phyloP scores from a whole-genome alignment of 305 asterid genomes.

The Plantago rigida region DNA sequence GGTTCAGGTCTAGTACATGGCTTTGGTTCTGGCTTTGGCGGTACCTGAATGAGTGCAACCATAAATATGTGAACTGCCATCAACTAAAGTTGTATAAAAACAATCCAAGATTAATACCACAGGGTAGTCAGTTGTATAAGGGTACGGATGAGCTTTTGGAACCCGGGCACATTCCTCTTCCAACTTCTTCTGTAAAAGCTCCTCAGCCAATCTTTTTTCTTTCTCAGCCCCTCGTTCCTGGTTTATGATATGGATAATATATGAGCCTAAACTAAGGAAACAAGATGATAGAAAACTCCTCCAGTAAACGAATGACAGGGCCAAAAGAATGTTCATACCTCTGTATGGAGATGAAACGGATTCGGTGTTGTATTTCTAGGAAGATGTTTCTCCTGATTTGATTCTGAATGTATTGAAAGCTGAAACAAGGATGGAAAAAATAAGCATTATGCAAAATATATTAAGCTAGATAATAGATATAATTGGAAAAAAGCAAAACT shows the following conservation, averaged over 20 bases:
- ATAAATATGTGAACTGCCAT: neutral
- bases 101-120: constrained; percentile 39
- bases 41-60: constrained; percentile 41
- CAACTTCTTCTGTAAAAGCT: constrained; percentile 53
- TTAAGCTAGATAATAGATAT: no score
- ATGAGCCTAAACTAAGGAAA: constrained; percentile 6
- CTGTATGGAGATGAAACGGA: constrained; percentile 83
- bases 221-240: constrained; percentile 89
- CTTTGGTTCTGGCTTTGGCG: constrained; percentile 83
- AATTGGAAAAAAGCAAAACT: neutral
- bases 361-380: constrained; percentile 58
- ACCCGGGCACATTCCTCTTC: constrained; percentile 76
- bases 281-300: neutral
- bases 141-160: constrained; percentile 78
- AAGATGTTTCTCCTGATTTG: constrained; percentile 51
- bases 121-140: constrained; percentile 90
- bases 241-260: constrained; percentile 8
- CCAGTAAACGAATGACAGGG: neutral
- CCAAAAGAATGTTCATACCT: constrained; percentile 32
- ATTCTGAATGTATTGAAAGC: constrained; percentile 68
- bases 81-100: neutral
- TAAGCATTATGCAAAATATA: neutral
- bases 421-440: constrained; percentile 17
- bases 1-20: constrained; percentile 83
- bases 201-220: constrained; percentile 51